phyloP scores from a whole-genome alignment of 139 green algal genomes.

The Diplosphaera chodatii region DNA sequence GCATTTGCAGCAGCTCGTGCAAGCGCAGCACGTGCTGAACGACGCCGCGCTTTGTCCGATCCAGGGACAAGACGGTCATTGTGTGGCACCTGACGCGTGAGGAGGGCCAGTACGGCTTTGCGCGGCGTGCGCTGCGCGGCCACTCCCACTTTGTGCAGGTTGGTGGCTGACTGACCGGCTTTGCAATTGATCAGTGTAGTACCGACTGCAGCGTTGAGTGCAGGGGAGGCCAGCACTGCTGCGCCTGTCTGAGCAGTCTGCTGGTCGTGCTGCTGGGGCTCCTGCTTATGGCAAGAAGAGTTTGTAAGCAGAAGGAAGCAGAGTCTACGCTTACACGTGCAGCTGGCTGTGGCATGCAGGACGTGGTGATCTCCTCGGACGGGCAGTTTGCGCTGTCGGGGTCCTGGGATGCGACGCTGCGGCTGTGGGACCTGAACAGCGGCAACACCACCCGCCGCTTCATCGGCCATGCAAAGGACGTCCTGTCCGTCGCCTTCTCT shows the following conservation, averaged over 20 bases:
- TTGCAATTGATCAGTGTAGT: too few species aligned
- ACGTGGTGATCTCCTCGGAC: constrained; percentile 98
- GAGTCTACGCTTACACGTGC: too few species aligned
- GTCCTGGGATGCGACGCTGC: constrained; percentile 97
- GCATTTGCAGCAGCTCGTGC: not conserved
- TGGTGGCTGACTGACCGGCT: too few species aligned
- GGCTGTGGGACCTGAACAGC: constrained; percentile 98
- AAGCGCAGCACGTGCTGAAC: too few species aligned
- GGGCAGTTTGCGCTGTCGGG: constrained; percentile 97
- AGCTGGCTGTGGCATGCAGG: too few species aligned
- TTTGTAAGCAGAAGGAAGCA: too few species aligned
- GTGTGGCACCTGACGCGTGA: constrained; percentile 86
- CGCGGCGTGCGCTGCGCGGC: constrained; percentile 71
- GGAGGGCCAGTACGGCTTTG: constrained; percentile 76
- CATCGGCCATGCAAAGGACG: constrained; percentile 97
- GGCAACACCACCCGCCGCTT: constrained; percentile 96
- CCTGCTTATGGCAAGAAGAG: too few species aligned
- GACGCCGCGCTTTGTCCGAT: not conserved
- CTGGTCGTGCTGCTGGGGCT: too few species aligned
- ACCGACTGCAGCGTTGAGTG: too few species aligned
- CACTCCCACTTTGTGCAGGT: constrained; percentile 93
- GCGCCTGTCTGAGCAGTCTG: too few species aligned
- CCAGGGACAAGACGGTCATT: constrained; percentile 95
- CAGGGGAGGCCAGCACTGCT: too few species aligned
- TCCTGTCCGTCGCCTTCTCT: constrained; percentile 97